Evolutionary conservation across 768 basidiomycete species (phyloP).

Genomic region (Tephrocybe rancida): DNA sequence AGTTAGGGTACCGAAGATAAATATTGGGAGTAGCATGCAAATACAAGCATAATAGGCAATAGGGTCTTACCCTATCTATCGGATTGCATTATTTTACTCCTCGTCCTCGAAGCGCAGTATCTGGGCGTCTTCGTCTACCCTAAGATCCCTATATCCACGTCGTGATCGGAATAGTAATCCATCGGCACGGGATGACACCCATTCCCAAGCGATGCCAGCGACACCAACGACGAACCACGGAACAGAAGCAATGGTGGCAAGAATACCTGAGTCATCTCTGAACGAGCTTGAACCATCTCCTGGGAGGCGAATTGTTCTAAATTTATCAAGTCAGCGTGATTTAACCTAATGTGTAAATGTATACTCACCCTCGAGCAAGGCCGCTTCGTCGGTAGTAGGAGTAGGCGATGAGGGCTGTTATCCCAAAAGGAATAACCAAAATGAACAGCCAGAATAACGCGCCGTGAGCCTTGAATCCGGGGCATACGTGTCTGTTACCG

Average conservation of each 20-base stretch:
- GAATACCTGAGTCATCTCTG: constrained; percentile 39
- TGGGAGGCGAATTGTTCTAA: constrained; percentile 78
- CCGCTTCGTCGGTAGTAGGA: constrained; percentile 84
- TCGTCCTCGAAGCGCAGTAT: constrained; percentile 86
- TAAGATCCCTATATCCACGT: constrained; percentile 75
- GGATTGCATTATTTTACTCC: constrained; percentile 28
- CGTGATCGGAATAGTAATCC: constrained; percentile 44
- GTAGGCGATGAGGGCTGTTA: constrained; percentile 75
- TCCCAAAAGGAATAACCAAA: constrained; percentile 71
- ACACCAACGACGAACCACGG: constrained; percentile 90
- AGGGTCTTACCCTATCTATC: not conserved
- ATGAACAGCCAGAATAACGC: constrained; percentile 85
- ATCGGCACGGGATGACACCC: constrained; percentile 52
- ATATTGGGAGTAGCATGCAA: constrained; percentile 1
- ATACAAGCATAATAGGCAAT: not conserved
- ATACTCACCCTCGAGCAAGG: constrained; percentile 63
- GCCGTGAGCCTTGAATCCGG: constrained; percentile 75
- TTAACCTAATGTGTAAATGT: constrained; percentile 1
- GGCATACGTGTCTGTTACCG: constrained; percentile 76
- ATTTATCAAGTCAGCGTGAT: constrained; percentile 11
- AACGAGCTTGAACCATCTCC: constrained; percentile 47
- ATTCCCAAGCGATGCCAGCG: constrained; percentile 72
- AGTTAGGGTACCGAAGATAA: not conserved
- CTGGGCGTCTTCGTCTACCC: constrained; percentile 89
- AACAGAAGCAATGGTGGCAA: constrained; percentile 82